Percentiles rank a stretch among this genome's conserved stretches.
Conservation (phyloP, 108 stramenopile genomes). For the Cyclotella cryptica region DNA sequence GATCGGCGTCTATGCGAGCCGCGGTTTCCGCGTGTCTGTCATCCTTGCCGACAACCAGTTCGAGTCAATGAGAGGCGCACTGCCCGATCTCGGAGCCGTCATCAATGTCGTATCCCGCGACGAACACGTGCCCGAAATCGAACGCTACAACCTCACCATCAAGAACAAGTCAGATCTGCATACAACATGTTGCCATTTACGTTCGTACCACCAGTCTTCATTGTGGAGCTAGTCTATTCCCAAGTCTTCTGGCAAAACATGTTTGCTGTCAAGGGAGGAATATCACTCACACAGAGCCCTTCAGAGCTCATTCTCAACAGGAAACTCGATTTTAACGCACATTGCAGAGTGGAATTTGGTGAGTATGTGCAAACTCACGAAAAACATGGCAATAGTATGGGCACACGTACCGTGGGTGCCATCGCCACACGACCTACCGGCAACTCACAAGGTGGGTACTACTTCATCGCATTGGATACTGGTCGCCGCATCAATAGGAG, state of each 20-base stretch:
- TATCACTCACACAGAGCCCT: conserved; percentile 37
- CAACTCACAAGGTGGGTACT: neutral
- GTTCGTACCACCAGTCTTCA: too few species aligned
- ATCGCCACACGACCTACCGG: neutral
- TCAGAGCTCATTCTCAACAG: conserved; percentile 18
- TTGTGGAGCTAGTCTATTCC: too few species aligned
- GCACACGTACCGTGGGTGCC: neutral
- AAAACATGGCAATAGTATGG: conserved; percentile 10
- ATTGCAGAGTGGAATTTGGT: conserved; percentile 46
- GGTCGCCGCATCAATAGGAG: neutral
- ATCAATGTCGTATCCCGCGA: too few species aligned
- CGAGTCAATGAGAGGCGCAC: too few species aligned
- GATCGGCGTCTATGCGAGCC: too few species aligned
- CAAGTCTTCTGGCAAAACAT: conserved; percentile 37
- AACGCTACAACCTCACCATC: too few species aligned
- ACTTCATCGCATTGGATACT: neutral
- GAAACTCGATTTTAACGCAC: conserved; percentile 2
- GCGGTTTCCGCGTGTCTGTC: too few species aligned
- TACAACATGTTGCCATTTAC: too few species aligned
- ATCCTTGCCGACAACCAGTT: too few species aligned
- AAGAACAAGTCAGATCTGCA: too few species aligned
- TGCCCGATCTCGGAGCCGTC: too few species aligned
- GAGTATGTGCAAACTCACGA: conserved; percentile 58
- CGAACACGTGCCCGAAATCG: too few species aligned
- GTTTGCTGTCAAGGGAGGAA: conserved; percentile 18